These are phyloP conservation scores for Urostyla sp. DNA, from an alignment of 73 alveolate genomes.

Conservation along the genomic window DNA sequence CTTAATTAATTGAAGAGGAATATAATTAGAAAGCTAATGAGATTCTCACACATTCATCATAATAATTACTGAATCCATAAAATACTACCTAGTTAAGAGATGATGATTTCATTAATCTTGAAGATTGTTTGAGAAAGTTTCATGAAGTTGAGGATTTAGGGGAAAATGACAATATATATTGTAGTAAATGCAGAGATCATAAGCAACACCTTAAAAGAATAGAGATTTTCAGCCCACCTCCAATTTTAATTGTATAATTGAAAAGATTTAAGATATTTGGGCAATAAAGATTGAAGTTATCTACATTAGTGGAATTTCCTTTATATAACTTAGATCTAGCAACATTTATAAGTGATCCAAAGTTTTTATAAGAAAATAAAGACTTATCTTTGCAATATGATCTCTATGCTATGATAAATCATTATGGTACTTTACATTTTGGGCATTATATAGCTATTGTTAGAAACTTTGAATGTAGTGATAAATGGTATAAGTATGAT, in stretches of 20 bases:
- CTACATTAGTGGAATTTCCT: slow-evolving; percentile 58
- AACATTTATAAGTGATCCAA: slow-evolving; percentile 1
- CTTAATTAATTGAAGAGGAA: slow-evolving; percentile 45
- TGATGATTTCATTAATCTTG: slow-evolving; percentile 42
- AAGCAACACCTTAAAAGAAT: slow-evolving; percentile 75
- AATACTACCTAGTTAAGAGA: slow-evolving; percentile 11
- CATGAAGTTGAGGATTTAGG: slow-evolving; percentile 59
- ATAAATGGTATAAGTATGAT: slow-evolving; percentile 89
- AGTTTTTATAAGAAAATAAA: neutral
- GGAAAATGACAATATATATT: slow-evolving; percentile 38
- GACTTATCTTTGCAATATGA: slow-evolving; percentile 66
- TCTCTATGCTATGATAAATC: slow-evolving; percentile 88
- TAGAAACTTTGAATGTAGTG: slow-evolving; percentile 62
- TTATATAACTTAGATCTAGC: slow-evolving; percentile 69
- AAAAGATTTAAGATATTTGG: slow-evolving; percentile 74
- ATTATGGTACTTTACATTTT: slow-evolving; percentile 79
- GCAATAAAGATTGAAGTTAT: slow-evolving; percentile 26
- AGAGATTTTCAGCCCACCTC: slow-evolving; percentile 82
- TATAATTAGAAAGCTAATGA: slow-evolving; percentile 34
- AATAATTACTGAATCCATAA: too few species aligned
- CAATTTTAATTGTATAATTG: slow-evolving; percentile 79
- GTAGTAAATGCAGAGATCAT: slow-evolving; percentile 77
- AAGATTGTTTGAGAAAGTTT: slow-evolving; percentile 57
- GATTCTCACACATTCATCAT: slow-evolving; percentile 3
- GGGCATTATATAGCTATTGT: slow-evolving; percentile 88